These are phyloP conservation scores for Ochromonas danica DNA, from an alignment of 108 stramenopile species.

Conservation along the genomic window DNA sequence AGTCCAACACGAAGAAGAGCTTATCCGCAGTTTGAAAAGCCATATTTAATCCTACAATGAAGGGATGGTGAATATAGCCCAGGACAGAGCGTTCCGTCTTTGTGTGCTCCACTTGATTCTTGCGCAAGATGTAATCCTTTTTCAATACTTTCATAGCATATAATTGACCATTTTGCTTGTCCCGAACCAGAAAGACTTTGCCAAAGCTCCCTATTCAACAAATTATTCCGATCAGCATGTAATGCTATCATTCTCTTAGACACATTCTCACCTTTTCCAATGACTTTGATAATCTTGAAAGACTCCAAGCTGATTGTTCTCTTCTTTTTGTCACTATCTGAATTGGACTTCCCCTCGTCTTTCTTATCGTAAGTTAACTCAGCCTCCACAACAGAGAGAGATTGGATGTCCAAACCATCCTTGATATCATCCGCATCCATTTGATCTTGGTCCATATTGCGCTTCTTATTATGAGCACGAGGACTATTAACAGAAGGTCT, in stretches of 20 bases:
- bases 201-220: slow-evolving; percentile 62
- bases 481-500: neutral
- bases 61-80: slow-evolving; percentile 93
- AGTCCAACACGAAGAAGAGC: slow-evolving; percentile 95
- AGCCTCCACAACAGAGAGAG: slow-evolving; percentile 30
- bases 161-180: slow-evolving; percentile 64
- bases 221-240: no score
- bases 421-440: slow-evolving; percentile 38
- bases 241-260: no score
- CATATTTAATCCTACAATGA: slow-evolving; percentile 97
- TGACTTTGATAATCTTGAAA: slow-evolving; percentile 47
- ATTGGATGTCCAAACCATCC: slow-evolving; percentile 41
- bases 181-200: slow-evolving; percentile 57
- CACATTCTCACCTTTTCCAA: slow-evolving; percentile 32
- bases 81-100: slow-evolving; percentile 92
- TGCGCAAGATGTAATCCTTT: slow-evolving; percentile 93
- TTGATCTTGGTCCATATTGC: slow-evolving; percentile 22
- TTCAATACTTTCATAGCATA: slow-evolving; percentile 88
- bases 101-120: slow-evolving; percentile 97
- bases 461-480: slow-evolving; percentile 32
- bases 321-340: slow-evolving; percentile 25
- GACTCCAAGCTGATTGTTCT: slow-evolving; percentile 47
- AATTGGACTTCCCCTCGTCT: slow-evolving; percentile 30
- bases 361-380: slow-evolving; percentile 33
- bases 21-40: slow-evolving; percentile 93